A percentile compares a stretch with the other conserved stretches of the same genome.
These are phyloP conservation scores for Pythium dissotocum DNA, from an alignment of 352 stramenopile species.

Conservation along the genomic window DNA sequence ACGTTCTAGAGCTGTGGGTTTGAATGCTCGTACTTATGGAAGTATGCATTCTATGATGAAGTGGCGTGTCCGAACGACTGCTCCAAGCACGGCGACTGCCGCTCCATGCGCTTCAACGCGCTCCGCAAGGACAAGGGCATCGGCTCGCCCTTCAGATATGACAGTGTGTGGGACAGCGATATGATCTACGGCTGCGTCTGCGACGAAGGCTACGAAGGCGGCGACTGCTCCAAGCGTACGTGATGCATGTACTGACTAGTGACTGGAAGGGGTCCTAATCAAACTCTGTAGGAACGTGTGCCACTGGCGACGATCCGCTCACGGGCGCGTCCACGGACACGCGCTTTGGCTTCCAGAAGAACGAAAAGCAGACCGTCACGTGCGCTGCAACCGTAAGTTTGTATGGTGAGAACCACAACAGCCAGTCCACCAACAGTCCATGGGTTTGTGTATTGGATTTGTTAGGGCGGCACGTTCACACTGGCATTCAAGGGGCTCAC, in stretches of 20 bases:
- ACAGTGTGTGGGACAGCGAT: constrained; percentile 80
- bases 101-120: constrained; percentile 66
- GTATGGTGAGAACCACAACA: neutral
- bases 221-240: constrained; percentile 82
- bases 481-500: constrained; percentile 64
- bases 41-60: constrained; percentile 30
- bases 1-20: too few species aligned
- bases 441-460: neutral
- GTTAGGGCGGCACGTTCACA: constrained; percentile 66
- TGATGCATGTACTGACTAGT: neutral
- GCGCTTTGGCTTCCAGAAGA: constrained; percentile 75
- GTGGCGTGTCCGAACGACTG: constrained; percentile 72
- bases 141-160: constrained; percentile 47
- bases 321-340: constrained; percentile 61
- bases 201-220: constrained; percentile 76
- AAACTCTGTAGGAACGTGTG: constrained; percentile 39
- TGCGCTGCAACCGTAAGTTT: constrained; percentile 59
- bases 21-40: neutral
- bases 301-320: constrained; percentile 68
- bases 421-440: too few species aligned
- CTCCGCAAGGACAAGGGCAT: constrained; percentile 61
- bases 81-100: constrained; percentile 65
- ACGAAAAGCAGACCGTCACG: constrained; percentile 76
- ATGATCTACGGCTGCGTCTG: constrained; percentile 91
- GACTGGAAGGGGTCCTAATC: too few species aligned